phyloP scores from a whole-genome alignment of 345 rosid species.

The Boechera divaricarpa region DNA sequence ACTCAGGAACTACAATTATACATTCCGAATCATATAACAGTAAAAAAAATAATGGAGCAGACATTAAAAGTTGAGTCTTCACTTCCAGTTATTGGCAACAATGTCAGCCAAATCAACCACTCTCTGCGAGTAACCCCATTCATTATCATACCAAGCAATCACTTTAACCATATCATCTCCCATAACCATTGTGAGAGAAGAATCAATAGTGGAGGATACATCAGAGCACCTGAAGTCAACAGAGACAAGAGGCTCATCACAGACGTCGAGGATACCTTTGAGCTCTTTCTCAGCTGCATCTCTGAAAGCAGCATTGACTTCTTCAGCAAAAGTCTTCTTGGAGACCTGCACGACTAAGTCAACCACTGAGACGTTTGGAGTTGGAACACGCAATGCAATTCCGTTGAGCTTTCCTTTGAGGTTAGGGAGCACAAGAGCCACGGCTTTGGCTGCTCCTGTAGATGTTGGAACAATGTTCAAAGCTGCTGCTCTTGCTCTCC shows the following conservation, averaged over 20 bases:
- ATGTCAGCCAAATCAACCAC: slow-evolving; percentile 98
- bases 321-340: slow-evolving; percentile 95
- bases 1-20: slow-evolving; percentile 44
- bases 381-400: slow-evolving; percentile 96
- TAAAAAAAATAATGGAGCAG: slow-evolving; percentile 33
- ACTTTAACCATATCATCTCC: slow-evolving; percentile 99
- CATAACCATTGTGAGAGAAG: slow-evolving; percentile 96
- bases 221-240: slow-evolving; percentile 97
- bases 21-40: slow-evolving; percentile 42
- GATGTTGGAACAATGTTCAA: slow-evolving; percentile 97
- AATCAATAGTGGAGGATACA: slow-evolving; percentile 87
- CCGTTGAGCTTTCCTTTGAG: slow-evolving; percentile 98
- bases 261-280: slow-evolving; percentile 81
- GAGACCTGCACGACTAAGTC: slow-evolving; percentile 95
- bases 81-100: slow-evolving; percentile 92
- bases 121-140: slow-evolving; percentile 99
- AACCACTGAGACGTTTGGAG: slow-evolving; percentile 96
- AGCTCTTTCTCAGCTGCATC: slow-evolving; percentile 87
- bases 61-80: slow-evolving; percentile 37
- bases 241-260: slow-evolving; percentile 99
- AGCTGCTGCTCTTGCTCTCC: slow-evolving; percentile 98
- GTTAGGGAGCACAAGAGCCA: slow-evolving; percentile 91
- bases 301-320: slow-evolving; percentile 93
- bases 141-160: slow-evolving; percentile 98
- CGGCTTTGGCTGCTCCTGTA: slow-evolving; percentile 99